Conservation (phyloP, 2,329 filamentous ascomycete genomes). For the Blumeriella jaapii region DNA sequence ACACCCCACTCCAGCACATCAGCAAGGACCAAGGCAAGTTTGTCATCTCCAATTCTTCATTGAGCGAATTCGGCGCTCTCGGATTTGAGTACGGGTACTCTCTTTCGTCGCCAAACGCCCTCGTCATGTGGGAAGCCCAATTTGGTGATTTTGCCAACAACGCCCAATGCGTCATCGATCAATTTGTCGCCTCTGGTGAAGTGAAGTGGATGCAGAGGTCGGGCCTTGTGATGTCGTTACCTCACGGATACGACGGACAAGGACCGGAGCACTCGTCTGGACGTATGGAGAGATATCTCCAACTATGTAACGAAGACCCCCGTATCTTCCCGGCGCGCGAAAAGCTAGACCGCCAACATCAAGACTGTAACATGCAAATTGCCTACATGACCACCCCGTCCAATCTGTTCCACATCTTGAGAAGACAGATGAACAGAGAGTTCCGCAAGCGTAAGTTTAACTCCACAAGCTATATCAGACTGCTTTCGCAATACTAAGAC, state of each 20-base stretch:
- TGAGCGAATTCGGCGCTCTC: slow-evolving; percentile 59
- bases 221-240: slow-evolving; percentile 88
- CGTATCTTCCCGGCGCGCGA: slow-evolving; percentile 80
- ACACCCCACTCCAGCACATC: slow-evolving; percentile 83
- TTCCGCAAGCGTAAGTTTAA: slow-evolving; percentile 86
- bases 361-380: slow-evolving; percentile 99
- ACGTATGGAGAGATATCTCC: slow-evolving; percentile 92
- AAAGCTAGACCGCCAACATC: slow-evolving; percentile 91
- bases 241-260: slow-evolving; percentile 96
- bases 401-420: slow-evolving; percentile 92
- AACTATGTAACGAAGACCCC: slow-evolving; percentile 95
- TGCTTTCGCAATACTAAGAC: slow-evolving; percentile 21
- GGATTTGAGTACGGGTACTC: slow-evolving; percentile 99
- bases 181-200: slow-evolving; percentile 96
- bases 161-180: slow-evolving; percentile 96
- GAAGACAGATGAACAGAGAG: slow-evolving; percentile 96
- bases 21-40: slow-evolving; percentile 90
- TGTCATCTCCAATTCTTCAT: slow-evolving; percentile 92
- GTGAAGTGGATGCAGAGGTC: slow-evolving; percentile 98
- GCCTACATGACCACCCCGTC: slow-evolving; percentile 93
- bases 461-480: neutral
- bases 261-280: slow-evolving; percentile 97
- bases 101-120: slow-evolving; percentile 85
- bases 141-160: slow-evolving; percentile 99
- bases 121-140: slow-evolving; percentile 99